phyloP scores from a whole-genome alignment of 2,329 filamentous ascomycete species.

The Chaetothyriales sp. region DNA sequence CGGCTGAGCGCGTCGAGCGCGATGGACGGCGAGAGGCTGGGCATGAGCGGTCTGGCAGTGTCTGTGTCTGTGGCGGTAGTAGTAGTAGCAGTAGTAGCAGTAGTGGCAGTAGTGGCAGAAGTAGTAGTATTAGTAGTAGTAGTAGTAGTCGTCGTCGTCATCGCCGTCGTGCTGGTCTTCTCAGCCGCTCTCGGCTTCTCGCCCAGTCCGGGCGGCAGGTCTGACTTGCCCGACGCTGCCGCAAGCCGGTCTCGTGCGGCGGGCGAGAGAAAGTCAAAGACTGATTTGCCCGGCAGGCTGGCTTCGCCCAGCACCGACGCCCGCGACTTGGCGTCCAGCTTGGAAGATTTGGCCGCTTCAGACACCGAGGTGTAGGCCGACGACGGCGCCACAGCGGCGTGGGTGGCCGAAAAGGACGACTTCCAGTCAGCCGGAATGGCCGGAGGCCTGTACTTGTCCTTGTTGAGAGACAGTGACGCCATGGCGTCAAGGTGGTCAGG shows the following conservation, averaged over 20 bases:
- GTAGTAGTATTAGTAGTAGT: too few relatives aligned
- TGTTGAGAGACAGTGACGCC: constrained; percentile 32
- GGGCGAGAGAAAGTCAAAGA: constrained; percentile 83
- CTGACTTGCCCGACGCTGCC: constrained; percentile 56
- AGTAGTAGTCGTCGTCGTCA: too few relatives aligned
- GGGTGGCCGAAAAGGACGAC: constrained; percentile 30
- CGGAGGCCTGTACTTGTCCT: constrained; percentile 33
- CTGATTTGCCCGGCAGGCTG: constrained; percentile 74
- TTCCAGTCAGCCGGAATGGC: constrained; percentile 50
- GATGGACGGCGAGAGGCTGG: constrained; percentile 25
- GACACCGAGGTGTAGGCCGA: constrained; percentile 32
- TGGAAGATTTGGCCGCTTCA: constrained; percentile 57
- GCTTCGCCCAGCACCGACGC: constrained; percentile 70
- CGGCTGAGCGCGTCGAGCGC: constrained; percentile 56
- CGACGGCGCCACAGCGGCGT: constrained; percentile 24
- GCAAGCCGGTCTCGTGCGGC: constrained; percentile 65
- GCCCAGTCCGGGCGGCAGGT: constrained; percentile 64
- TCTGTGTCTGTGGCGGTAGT: too few relatives aligned
- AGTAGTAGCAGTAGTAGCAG: too few relatives aligned
- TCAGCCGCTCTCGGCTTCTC: constrained; percentile 56
- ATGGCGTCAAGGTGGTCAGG: constrained; percentile 34
- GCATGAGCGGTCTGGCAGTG: background rate
- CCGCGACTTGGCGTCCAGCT: constrained; percentile 60
- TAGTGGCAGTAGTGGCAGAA: too few relatives aligned
- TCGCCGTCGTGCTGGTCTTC: constrained; percentile 23